phyloP scores from a whole-genome alignment of 2,329 filamentous ascomycete genomes.

The Paradendryphiella salina region DNA sequence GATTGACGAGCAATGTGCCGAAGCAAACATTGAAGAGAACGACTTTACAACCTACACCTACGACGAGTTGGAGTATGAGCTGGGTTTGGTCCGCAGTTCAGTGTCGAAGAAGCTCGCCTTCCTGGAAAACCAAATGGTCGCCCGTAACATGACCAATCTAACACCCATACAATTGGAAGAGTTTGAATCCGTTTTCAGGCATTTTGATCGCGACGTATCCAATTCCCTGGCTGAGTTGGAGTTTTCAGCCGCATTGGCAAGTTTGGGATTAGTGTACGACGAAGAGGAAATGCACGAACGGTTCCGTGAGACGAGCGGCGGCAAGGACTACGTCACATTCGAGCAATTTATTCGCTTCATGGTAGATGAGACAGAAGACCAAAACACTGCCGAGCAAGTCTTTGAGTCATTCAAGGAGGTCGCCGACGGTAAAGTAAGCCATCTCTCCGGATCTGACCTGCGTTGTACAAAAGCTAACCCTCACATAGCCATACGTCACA shows the following conservation, averaged over 20 bases:
- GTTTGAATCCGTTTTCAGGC: constrained; percentile 96
- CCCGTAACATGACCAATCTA: constrained; percentile 96
- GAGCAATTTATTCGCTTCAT: constrained; percentile 99
- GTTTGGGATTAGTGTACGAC: constrained; percentile 90
- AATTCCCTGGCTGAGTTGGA: constrained; percentile 92
- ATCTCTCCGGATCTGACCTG: background rate
- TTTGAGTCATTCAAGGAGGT: constrained; percentile 98
- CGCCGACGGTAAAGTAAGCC: constrained; percentile 81
- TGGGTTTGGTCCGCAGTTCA: constrained; percentile 85
- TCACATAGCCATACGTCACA: constrained; percentile 79
- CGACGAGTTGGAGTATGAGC: constrained; percentile 92
- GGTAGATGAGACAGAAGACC: constrained; percentile 98
- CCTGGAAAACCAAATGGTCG: constrained; percentile 97
- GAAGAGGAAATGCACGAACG: constrained; percentile 98
- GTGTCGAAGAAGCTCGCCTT: constrained; percentile 97
- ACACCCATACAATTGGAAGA: constrained; percentile 98
- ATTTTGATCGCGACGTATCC: constrained; percentile 91
- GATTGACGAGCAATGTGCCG: constrained; percentile 84
- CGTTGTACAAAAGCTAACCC: constrained; percentile 13
- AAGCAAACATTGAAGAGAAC: constrained; percentile 99
- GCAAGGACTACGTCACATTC: constrained; percentile 81
- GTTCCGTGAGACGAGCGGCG: constrained; percentile 83
- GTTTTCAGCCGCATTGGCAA: constrained; percentile 94
- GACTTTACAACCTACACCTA: constrained; percentile 99
- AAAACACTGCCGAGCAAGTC: constrained; percentile 97